Percentiles rank a stretch among this genome's conserved stretches.
phyloP scores from a whole-genome alignment of 805 yeast genomes.

The Metschnikowia anglica region DNA sequence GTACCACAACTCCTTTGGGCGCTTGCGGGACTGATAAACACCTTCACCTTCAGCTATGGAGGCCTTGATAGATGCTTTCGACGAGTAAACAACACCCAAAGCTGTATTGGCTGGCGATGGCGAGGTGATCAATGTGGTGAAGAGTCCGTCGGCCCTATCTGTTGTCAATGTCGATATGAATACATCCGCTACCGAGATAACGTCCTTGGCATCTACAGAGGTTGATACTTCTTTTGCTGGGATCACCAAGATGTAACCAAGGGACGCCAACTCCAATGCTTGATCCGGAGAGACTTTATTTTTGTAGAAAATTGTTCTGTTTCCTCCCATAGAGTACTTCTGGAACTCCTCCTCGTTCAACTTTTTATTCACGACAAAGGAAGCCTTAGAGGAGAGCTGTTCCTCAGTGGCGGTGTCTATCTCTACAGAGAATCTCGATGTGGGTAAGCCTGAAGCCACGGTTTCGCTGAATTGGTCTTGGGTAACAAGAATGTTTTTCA shows the following conservation, averaged over 20 bases:
- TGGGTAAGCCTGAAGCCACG: conserved; percentile 18
- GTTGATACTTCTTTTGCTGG: conserved; percentile 29
- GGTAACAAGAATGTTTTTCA: conserved; percentile 45
- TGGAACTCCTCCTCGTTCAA: conserved; percentile 21
- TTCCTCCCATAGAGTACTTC: conserved; percentile 25
- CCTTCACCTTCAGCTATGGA: conserved; percentile 83
- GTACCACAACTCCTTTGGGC: conserved; percentile 82
- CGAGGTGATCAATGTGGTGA: conserved; percentile 77
- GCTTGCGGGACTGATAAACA: conserved; percentile 87
- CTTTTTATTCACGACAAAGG: conserved; percentile 23
- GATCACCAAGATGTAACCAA: conserved; percentile 39
- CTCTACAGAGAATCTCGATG: conserved; percentile 20
- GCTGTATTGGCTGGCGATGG: conserved; percentile 53
- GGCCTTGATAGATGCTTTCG: conserved; percentile 73
- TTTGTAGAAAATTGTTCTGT: conserved; percentile 30
- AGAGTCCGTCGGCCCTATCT: conserved; percentile 85
- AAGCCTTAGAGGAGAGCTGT: conserved; percentile 21
- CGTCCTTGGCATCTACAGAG: conserved; percentile 21
- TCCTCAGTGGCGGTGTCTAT: conserved; percentile 6
- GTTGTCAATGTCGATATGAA: conserved; percentile 58
- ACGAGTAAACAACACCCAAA: conserved; percentile 89
- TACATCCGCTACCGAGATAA: conserved; percentile 42
- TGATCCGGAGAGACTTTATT: conserved; percentile 21
- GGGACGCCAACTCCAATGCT: conserved; percentile 29
- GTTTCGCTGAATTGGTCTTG: conserved; percentile 14